Base-by-base conservation (phyloP, 2,329 filamentous ascomycete genomes). In the Daldinia sp. region DNA sequence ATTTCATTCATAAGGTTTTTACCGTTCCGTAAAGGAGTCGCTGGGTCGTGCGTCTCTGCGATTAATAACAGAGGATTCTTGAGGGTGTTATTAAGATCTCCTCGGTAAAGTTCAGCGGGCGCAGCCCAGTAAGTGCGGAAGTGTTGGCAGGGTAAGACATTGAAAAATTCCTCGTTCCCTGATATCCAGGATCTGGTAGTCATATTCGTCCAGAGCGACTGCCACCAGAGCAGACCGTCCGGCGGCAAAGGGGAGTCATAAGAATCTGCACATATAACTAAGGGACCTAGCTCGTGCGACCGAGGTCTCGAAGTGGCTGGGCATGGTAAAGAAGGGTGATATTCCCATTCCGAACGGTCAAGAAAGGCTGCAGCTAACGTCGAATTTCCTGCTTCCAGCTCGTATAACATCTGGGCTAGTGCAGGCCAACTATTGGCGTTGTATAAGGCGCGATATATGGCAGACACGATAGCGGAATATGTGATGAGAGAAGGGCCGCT, bases 1-100 rank as follows among this genome's bases (percentile, higher is more conserved):
- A 84, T 82, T 55, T 82, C 81, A 0, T 65, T 51, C 15, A 79
- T 58, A 2, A 84, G 73, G 23, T 81, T 71, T 10, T 80, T 72
- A 0, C 81, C 81, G 57, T 84, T 83, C 4, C 80, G 76, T 41
- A 84, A 68, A 3, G 82, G 82, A 5, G 82, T 84, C 1, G 81
- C 81, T 0, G 82, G 81, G 58, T 84, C 82, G 58, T 84, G 80
- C 4, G 79, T 79, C 73, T 81, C 80, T 0, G 81, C 80, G 35
- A 84, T 79, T 35, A 84, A 73, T 35, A 84, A 68, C 2, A 84
- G 71, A 0, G 82, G 81, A 56, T 80, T 66, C 21, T 74, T 77
- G 7, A 84, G 76, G 0, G 78, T 78, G 48, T 76, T 68, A 69
- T 81, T 80, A 25, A 84, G 70, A 47, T 78, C 76, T 10, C 81